These are phyloP conservation scores for Lentinula sp. DNA, from an alignment of 768 basidiomycete genomes.

Conservation along the genomic window DNA sequence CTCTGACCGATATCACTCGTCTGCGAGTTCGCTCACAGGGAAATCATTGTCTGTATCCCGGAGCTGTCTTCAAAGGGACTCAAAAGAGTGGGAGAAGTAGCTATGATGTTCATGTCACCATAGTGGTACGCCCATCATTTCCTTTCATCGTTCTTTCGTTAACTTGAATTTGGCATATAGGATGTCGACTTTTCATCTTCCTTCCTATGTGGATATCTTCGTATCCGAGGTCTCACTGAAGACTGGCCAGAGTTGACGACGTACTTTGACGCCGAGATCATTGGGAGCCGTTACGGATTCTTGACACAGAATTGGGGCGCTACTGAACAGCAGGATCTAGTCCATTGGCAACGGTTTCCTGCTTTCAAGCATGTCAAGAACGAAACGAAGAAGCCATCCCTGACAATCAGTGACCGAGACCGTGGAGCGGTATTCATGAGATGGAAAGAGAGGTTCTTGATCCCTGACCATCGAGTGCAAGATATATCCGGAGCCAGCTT, in stretches of 20 bases:
- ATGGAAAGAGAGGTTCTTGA: slow-evolving; percentile 94
- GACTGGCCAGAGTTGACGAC: slow-evolving; percentile 96
- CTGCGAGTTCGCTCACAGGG: slow-evolving; percentile 66
- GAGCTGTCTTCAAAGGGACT: slow-evolving; percentile 82
- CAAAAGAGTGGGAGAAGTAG: slow-evolving; percentile 92
- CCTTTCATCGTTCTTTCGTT: background rate
- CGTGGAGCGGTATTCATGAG: slow-evolving; percentile 89
- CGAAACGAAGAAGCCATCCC: slow-evolving; percentile 70
- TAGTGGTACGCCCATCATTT: slow-evolving; percentile 60
- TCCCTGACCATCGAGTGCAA: slow-evolving; percentile 90
- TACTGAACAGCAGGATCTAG: slow-evolving; percentile 83
- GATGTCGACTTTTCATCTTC: slow-evolving; percentile 87
- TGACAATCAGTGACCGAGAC: slow-evolving; percentile 74
- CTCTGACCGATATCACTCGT: slow-evolving; percentile 70
- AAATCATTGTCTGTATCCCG: slow-evolving; percentile 81
- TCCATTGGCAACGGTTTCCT: slow-evolving; percentile 93
- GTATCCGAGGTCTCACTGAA: slow-evolving; percentile 87
- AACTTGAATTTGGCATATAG: slow-evolving; percentile 29
- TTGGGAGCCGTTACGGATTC: slow-evolving; percentile 87
- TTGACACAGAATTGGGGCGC: slow-evolving; percentile 89
- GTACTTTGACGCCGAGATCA: slow-evolving; percentile 95
- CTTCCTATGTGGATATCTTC: slow-evolving; percentile 85
- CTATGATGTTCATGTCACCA: slow-evolving; percentile 91
- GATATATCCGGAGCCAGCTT: slow-evolving; percentile 95
- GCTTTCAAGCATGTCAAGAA: slow-evolving; percentile 78